phyloP scores from a whole-genome alignment of 805 yeast genomes.

The Candida suzukii region DNA sequence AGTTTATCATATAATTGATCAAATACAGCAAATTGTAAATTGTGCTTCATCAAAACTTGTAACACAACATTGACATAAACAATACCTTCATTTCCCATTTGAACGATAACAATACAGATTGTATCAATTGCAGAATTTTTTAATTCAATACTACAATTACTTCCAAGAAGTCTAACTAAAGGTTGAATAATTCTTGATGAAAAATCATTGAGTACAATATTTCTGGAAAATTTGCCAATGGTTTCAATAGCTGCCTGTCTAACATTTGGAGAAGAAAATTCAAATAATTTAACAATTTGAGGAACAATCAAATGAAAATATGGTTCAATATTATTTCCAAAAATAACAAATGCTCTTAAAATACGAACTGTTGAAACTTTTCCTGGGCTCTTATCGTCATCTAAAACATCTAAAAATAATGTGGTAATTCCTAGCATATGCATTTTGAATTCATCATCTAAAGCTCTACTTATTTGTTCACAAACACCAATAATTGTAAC shows the following conservation, averaged over 20 bases:
- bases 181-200: conserved; percentile 89
- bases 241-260: conserved; percentile 74
- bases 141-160: conserved; percentile 41
- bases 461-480: conserved; percentile 76
- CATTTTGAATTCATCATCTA: conserved; percentile 88
- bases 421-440: conserved; percentile 75
- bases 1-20: conserved; percentile 77
- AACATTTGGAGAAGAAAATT: conserved; percentile 54
- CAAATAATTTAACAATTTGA: conserved; percentile 73
- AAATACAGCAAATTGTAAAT: conserved; percentile 64
- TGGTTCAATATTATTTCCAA: conserved; percentile 85
- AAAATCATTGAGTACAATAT: conserved; percentile 74
- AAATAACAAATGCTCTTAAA: conserved; percentile 73
- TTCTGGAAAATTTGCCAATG: conserved; percentile 71
- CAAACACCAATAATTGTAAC: conserved; percentile 72
- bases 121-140: conserved; percentile 68
- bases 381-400: conserved; percentile 58
- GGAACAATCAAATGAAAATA: conserved; percentile 86
- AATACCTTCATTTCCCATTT: conserved; percentile 75
- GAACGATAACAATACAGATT: conserved; percentile 66
- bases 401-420: conserved; percentile 66
- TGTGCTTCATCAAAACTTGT: conserved; percentile 52
- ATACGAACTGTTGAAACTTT: conserved; percentile 64
- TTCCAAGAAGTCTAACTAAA: conserved; percentile 55
- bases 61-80: conserved; percentile 83